Evolutionary conservation across 176 grass and related monocot species (phyloP), one percentile per base, ranked within the genome.

Genomic region (Areca catechu): DNA sequence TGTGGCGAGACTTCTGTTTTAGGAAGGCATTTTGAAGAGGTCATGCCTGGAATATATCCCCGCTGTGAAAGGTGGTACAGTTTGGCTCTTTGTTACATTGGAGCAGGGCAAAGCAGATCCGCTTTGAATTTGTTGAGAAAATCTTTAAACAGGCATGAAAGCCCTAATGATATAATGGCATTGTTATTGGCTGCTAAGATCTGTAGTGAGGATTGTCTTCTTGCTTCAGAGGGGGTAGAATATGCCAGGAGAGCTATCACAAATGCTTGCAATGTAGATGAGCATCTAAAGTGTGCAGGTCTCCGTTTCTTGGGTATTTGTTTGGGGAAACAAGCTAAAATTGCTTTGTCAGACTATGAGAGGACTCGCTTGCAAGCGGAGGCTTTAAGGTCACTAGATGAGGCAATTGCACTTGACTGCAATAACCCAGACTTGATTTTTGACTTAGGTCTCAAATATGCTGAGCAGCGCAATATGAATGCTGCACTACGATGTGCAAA

Each of bases 151-250:
- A 92, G 70, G 66, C 85, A 89, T 4, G 87, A 98, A 75, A 89
- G 59, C 60, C 87, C 93, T 4, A 54, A 83, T 66, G 69, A 98
- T 59, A 70, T 92, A 68, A 82, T 84, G 56, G 58, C 84, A 43
- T 79, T 98, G 57, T 74, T 89, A 54, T 74, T 92, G 58, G 93
- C 84, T 77, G 77, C 87, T 72, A 98, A 92, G 83, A 80, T 98
- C 58, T 98, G 93, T 67, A 85, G 93, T 53, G 72, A 67, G 2
- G 68, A 69, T 52, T 56, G 56, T 65, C 48, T 52, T 67, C 55
- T 98, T 75, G 81, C 87, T 73, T 77, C 87, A 25, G 93, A 98
- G 28, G 93, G 93, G 43, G 78, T 88, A 60, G 75, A 85, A 22
- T 92, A 92, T 78, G 93, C 93, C 68, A 73, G 70, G 52, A 85